Conservation (phyloP, 2,329 filamentous ascomycete genomes). For the Pyrenochaeta sp. region DNA sequence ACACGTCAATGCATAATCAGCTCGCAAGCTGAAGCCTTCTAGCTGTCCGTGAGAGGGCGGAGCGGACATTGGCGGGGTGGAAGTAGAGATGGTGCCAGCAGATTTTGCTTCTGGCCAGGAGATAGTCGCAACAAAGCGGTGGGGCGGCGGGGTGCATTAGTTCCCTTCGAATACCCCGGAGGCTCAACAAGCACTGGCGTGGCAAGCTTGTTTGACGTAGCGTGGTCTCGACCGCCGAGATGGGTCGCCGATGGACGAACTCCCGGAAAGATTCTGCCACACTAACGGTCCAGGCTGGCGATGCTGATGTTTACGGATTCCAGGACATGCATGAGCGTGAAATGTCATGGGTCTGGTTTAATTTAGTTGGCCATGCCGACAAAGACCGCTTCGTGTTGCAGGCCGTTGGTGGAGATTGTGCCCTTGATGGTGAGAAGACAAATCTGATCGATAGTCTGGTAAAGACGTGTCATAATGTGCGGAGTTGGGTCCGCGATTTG, state of each 20-base stretch:
- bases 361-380: neutral
- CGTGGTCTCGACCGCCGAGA: slow-evolving; percentile 22
- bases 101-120: slow-evolving; percentile 36
- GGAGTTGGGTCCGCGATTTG: neutral
- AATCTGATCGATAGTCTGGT: neutral
- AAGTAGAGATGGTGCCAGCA: slow-evolving; percentile 17
- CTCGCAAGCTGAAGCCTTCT: slow-evolving; percentile 11
- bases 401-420: neutral
- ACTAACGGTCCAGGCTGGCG: slow-evolving; percentile 6
- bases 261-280: slow-evolving; percentile 33
- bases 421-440: neutral
- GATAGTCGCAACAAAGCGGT: slow-evolving; percentile 17
- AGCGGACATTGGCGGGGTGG: slow-evolving; percentile 14
- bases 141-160: slow-evolving; percentile 39
- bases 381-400: neutral
- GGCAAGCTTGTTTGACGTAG: slow-evolving; percentile 26
- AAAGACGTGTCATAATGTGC: neutral
- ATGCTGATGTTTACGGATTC: neutral
- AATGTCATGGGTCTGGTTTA: no score
- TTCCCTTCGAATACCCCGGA: slow-evolving; percentile 26
- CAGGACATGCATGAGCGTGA: slow-evolving; percentile 7
- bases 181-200: slow-evolving; percentile 37
- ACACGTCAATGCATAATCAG: slow-evolving; percentile 1
- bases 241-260: slow-evolving; percentile 25
- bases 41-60: slow-evolving; percentile 13